Evolutionary conservation across 2,329 filamentous ascomycete species (phyloP), one percentile per base, ranked within the genome.

Genomic region (Fusarium penzigii): DNA sequence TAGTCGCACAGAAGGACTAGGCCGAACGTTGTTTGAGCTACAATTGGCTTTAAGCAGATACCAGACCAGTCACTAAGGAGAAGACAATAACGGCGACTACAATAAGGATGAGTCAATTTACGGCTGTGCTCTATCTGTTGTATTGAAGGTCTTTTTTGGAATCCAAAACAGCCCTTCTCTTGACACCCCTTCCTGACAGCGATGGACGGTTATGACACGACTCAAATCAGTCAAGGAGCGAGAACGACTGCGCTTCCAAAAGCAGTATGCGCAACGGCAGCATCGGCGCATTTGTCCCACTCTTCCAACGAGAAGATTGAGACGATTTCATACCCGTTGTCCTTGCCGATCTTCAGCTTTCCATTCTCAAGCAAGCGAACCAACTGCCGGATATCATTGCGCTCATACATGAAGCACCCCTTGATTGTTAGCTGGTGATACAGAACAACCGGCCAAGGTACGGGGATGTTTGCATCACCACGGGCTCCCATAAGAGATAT

Each of bases 381-480:
- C 25, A 58, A n/a, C 3, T 46, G 48, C 5, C 44, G 32, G 14
- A 59, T 42, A 29, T 63, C 57, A 2, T 56, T 55, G 7, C 53
- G 56, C 52, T 63, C 59, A 52, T 74, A 78, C 74, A 77, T 78
- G 55, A 66, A 72, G 20, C 71, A 70, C 4, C 74, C 74, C 46
- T 68, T 65, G 43, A 78, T 61, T 2, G 54, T 67, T 3, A 76
- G 49, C 59, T 71, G 68, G 42, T 67, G 57, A 42, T 64, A 57
- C 55, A 77, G 57, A 16, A 59, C 20, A 2, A 51, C 11, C 2
- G 49, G 40, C 51, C 56, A 61, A 1, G 59, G 52, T 6, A 55
- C 42, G 6, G 60, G 62, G 39, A 68, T 57, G 36, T 48, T 55
- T 34, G 56, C 17, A n/a, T 71, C 69, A 20, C 67, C 63, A 25